These are phyloP conservation scores for Suhomyces tanzawaensis DNA, from an alignment of 805 yeast genomes.

Conservation along the genomic window DNA sequence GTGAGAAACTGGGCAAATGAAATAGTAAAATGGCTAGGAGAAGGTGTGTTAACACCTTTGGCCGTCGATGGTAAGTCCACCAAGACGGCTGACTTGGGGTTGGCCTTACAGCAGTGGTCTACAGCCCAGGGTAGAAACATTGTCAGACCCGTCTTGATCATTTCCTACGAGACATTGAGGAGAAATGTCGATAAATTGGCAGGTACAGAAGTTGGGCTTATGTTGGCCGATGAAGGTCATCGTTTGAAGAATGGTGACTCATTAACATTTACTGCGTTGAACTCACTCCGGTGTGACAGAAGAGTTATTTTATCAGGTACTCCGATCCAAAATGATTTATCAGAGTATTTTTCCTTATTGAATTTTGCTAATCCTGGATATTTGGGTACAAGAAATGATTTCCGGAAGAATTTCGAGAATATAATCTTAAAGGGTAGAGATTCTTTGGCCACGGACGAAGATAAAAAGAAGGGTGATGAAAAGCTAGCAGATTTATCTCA, in stretches of 20 bases:
- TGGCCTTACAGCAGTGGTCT: constrained; percentile 79
- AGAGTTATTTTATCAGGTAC: constrained; percentile 94
- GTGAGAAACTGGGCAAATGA: constrained; percentile 98
- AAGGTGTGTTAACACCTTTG: constrained; percentile 81
- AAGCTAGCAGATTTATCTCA: constrained; percentile 69
- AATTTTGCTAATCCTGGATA: constrained; percentile 94
- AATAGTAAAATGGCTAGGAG: constrained; percentile 90
- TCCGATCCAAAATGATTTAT: constrained; percentile 92
- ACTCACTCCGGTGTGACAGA: constrained; percentile 79
- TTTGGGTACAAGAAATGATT: constrained; percentile 79
- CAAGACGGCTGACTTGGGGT: constrained; percentile 64
- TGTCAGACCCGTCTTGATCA: constrained; percentile 89
- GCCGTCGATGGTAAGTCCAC: constrained; percentile 91
- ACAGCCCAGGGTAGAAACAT: constrained; percentile 82
- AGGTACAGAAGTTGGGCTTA: constrained; percentile 77
- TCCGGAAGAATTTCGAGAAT: constrained; percentile 78
- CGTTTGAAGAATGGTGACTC: constrained; percentile 73
- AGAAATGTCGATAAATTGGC: constrained; percentile 75
- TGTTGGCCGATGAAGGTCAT: constrained; percentile 58
- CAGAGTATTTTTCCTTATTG: constrained; percentile 87
- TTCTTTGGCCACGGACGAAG: constrained; percentile 81
- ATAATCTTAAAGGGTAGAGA: constrained; percentile 85
- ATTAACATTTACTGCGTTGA: constrained; percentile 80
- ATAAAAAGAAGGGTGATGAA: constrained; percentile 62
- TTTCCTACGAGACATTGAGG: constrained; percentile 90